Evolutionary conservation across 2,329 filamentous ascomycete species (phyloP), one percentile per base, ranked within the genome.

Genomic region (Xylaria sp.): DNA sequence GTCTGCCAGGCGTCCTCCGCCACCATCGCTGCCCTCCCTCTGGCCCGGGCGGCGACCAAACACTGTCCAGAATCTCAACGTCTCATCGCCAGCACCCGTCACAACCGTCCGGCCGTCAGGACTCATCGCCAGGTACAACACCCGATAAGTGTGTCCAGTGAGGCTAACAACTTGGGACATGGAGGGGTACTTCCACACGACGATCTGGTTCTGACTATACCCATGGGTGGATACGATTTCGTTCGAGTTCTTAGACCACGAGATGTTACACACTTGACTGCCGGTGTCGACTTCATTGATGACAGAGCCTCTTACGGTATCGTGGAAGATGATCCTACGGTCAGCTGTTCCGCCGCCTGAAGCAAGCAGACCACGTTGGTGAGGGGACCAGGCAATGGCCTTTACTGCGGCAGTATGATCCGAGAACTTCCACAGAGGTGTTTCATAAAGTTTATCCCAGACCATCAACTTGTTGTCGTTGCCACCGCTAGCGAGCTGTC

Each of bases 391-490:
- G 10, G 96, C 91, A 72, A 99, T 98, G 4, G 96, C 96, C 81
- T 99, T 99, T 61, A 99, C 96, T 9, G 96, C 96, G 13, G 96
- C 96, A 44, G 92, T 95, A 80, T 99, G 96, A 72, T 98, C 94
- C 20, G 92, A 92, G 81, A 97, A 98, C 75, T 97, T 97, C 86
- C 93, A 97, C 2, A 97, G 86, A 0, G 96, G 96, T 8, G 94
- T 93, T 75, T 97, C 92, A n/a, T 91, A 93, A 67, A 98, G 87
- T 79, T 97, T 97, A 77, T 99, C 96, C 96, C 96, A 99, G 28
- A 99, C 94, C 88, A 98, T 96, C 55, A 99, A 86, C 80, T 98
- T 98, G 83, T 99, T 99, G 83, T 99, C 96, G 80, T 99, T 99
- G 6, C 96, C 96, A 59, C 96, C 96, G 65, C 93, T 97, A 13